Evolutionary conservation across 495 filamentous ascomycete species (phyloP), one percentile per base, ranked within the genome.

Genomic region (Glonium stellatum): DNA sequence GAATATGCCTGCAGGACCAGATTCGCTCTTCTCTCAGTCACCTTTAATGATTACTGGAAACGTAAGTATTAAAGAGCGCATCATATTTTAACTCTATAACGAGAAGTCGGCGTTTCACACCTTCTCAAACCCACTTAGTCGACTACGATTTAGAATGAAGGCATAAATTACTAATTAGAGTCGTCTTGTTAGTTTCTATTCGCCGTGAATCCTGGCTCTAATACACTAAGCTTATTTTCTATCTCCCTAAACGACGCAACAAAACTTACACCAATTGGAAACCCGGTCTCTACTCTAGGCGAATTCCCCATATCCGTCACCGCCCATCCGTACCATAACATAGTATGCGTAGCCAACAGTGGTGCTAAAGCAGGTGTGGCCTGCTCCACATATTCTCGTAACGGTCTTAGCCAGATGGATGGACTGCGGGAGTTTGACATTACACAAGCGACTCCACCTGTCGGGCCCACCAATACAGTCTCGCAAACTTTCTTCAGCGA

Each of bases 401-500:
- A 50, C 0, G 56, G 56, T 44, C 41, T 58, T 22, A 13, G 13
- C 1, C 22, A 42, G 10, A 23, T 58, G 36, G 56, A 58, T 27
- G 18, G 15, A 9, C 56, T 58, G 10, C 56, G 56, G n/a, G 21
- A 22, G 46, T 46, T 58, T 23, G 56, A 25, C n/a, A 23, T 58
- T 19, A n/a, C 1, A 5, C 56, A 58, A 27, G 18, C 56, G 23
- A 58, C 56, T n/a, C 56, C 56, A 12, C 56, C 56, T 13, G 22
- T 19, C 23, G 56, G 56, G 0, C 56, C 56, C 12, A 39, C 44
- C 15, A 50, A 48, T 10, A 58, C 56, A 18, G 56, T 49, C 21
- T 58, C 56, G 11, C 56, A 58, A 50, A 50, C 46, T n/a, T 44
- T 31, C 23, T 58, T 58, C 56, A 58, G 18, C 18, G 56, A 48